A percentile compares a stretch with the other conserved stretches of the same genome.
Conservation (phyloP, 2,329 filamentous ascomycete species). For the Trichoderma asperellum region DNA sequence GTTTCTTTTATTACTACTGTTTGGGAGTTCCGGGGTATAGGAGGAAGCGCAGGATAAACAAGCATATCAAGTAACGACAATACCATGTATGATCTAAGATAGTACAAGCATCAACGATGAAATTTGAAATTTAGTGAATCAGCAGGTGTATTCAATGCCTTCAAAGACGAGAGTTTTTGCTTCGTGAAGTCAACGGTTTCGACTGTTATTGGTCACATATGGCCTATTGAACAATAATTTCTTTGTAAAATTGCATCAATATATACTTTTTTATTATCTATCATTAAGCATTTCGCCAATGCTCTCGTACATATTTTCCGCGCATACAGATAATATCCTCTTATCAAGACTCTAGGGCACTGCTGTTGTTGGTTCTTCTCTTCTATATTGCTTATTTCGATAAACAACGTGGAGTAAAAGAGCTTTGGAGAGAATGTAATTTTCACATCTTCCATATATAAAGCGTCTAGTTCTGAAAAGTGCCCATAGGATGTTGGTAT, state of each 20-base stretch:
- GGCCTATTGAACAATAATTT: too few species aligned
- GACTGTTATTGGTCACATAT: neutral
- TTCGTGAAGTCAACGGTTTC: neutral
- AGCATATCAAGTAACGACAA: neutral
- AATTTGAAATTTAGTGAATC: neutral
- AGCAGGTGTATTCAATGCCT: neutral
- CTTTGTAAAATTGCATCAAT: neutral
- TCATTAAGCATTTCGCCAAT: neutral
- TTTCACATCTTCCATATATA: too few species aligned
- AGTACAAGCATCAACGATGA: neutral
- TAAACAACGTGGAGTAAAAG: neutral
- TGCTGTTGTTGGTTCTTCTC: neutral
- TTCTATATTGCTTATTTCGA: neutral
- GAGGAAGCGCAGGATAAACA: neutral
- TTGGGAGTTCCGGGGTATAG: neutral
- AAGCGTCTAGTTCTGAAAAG: neutral
- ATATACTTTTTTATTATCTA: neutral
- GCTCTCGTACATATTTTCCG: neutral
- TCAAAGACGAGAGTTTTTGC: neutral
- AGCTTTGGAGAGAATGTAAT: too few species aligned
- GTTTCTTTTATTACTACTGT: neutral
- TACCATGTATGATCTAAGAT: neutral
- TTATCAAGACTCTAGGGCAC: neutral
- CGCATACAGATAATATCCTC: neutral
- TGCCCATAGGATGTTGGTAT: neutral